Evolutionary conservation across 2,329 filamentous ascomycete genomes (phyloP).

Genomic region (Beauveria sp.): DNA sequence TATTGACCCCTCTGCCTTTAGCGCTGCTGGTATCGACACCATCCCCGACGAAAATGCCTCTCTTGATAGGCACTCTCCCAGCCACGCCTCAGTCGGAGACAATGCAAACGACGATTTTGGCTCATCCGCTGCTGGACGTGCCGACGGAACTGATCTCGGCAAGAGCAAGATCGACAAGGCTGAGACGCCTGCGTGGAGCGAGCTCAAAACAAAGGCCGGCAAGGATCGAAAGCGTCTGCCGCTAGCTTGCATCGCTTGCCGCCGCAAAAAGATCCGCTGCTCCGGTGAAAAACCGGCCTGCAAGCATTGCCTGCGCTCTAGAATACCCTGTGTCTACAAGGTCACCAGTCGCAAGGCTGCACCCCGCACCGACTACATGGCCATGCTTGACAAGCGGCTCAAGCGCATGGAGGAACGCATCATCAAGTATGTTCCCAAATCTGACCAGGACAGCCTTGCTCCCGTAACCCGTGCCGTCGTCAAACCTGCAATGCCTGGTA

Average conservation of each 20-base stretch:
- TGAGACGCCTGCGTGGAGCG: constrained; percentile 64
- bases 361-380: constrained; percentile 96
- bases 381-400: constrained; percentile 91
- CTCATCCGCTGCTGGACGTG: constrained; percentile 35
- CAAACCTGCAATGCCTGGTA: constrained; percentile 63
- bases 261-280: constrained; percentile 95
- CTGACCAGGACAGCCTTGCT: constrained; percentile 61
- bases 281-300: constrained; percentile 96
- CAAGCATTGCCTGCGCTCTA: constrained; percentile 87
- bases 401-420: constrained; percentile 98
- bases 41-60: constrained; percentile 37
- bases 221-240: constrained; percentile 93
- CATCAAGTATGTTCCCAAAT: constrained; percentile 88
- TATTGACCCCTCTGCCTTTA: constrained; percentile 16
- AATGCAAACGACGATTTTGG: constrained; percentile 52
- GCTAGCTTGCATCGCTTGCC: constrained; percentile 88
- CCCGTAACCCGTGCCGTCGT: constrained; percentile 73
- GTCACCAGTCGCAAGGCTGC: constrained; percentile 90
- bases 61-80: constrained; percentile 33
- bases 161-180: constrained; percentile 51
- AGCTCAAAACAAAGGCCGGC: constrained; percentile 83
- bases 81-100: constrained; percentile 43
- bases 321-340: constrained; percentile 96
- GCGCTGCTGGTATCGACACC: constrained; percentile 26
- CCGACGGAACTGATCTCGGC: constrained; percentile 47